Conservation (phyloP, 2,329 filamentous ascomycete species). For the Dothideomycetes sp. region DNA sequence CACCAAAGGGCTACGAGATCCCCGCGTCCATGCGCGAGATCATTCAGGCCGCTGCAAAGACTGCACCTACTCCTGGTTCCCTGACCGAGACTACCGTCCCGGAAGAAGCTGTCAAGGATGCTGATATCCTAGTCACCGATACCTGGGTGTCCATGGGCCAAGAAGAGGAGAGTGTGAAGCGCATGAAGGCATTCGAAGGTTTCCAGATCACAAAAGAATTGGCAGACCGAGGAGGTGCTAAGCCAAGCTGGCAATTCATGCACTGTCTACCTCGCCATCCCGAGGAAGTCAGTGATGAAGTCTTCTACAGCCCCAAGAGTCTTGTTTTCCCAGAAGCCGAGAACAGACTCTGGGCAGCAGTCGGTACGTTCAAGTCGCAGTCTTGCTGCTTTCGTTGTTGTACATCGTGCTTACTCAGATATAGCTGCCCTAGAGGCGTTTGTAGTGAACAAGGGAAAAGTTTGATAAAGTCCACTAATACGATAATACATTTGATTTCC, state of each 20-base stretch:
- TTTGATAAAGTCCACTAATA: conserved; percentile 32
- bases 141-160: conserved; percentile 99
- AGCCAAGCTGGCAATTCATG: conserved; percentile 93
- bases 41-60: conserved; percentile 53
- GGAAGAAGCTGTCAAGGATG: conserved; percentile 73
- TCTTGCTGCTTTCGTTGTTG: not conserved
- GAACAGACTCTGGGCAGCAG: conserved; percentile 85
- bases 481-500: too few relatives aligned
- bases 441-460: conserved; percentile 85
- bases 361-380: conserved; percentile 43
- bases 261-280: conserved; percentile 87
- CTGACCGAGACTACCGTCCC: conserved; percentile 68
- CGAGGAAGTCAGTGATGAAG: conserved; percentile 88
- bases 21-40: conserved; percentile 61
- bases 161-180: conserved; percentile 69
- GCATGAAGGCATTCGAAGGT: conserved; percentile 70
- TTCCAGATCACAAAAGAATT: conserved; percentile 87
- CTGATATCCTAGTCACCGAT: conserved; percentile 87
- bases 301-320: conserved; percentile 79
- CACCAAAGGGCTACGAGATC: conserved; percentile 75
- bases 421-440: conserved; percentile 72
- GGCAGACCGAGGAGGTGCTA: conserved; percentile 74
- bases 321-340: conserved; percentile 91
- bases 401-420: conserved; percentile 9
- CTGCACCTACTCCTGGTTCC: conserved; percentile 49